These are phyloP conservation scores for Kluyveromyces sp. DNA, from an alignment of 1,139 yeast species.

Conservation along the genomic window DNA sequence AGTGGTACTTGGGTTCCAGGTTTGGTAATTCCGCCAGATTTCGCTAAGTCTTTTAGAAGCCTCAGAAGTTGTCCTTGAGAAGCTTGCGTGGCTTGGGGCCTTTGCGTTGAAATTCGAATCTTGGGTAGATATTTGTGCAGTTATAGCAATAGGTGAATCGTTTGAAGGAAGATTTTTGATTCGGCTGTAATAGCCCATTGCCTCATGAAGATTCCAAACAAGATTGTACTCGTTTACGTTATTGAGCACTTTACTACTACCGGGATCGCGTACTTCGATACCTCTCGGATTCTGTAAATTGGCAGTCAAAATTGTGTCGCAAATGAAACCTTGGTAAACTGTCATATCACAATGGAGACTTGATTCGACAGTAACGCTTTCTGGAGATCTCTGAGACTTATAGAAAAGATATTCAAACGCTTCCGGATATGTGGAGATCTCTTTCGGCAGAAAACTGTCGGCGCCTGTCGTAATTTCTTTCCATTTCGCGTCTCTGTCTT, in stretches of 20 bases:
- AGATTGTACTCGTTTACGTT: constrained; percentile 30
- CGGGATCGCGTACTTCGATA: constrained; percentile 16
- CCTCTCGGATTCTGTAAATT: constrained; percentile 22
- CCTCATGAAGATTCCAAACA: constrained; percentile 33
- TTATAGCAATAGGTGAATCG: constrained; percentile 9
- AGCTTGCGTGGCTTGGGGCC: neutral
- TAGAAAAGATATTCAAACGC: constrained; percentile 23
- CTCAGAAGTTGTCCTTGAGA: neutral
- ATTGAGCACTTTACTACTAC: constrained; percentile 25
- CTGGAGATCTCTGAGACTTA: constrained; percentile 20
- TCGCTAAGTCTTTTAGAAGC: constrained; percentile 15
- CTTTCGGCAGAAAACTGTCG: constrained; percentile 17
- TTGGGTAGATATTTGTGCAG: neutral
- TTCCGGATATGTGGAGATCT: constrained; percentile 18
- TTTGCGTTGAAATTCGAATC: neutral
- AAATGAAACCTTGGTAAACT: constrained; percentile 25
- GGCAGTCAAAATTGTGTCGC: constrained; percentile 24
- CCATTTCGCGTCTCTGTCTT: constrained; percentile 29
- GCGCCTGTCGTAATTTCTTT: constrained; percentile 10
- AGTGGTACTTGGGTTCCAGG: constrained; percentile 31
- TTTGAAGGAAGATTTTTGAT: constrained; percentile 25
- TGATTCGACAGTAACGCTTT: constrained; percentile 18
- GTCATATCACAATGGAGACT: constrained; percentile 26
- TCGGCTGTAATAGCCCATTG: constrained; percentile 22
- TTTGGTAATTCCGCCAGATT: constrained; percentile 26